phyloP scores from a whole-genome alignment of 495 filamentous ascomycete species.

The Copromyces sp. region DNA sequence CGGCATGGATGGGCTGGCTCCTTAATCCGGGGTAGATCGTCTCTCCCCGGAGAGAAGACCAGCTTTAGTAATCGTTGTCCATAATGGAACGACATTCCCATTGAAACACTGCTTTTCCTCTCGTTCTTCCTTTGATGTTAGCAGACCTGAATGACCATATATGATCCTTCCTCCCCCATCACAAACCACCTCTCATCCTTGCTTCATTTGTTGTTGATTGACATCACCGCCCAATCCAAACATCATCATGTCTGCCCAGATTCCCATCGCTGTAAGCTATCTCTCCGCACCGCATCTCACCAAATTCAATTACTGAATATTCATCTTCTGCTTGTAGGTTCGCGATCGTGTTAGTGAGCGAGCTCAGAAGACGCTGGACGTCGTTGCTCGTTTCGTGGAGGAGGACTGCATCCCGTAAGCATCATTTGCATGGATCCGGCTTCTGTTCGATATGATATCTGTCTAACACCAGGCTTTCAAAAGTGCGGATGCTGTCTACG shows the following conservation, averaged over 20 bases:
- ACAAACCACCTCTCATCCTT: neutral
- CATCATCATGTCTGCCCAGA: slow-evolving; percentile 49
- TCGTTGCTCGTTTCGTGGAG: slow-evolving; percentile 93
- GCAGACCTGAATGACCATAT: neutral
- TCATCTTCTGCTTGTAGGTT: slow-evolving; percentile 24
- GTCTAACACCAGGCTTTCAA: slow-evolving; percentile 6
- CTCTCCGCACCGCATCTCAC: neutral
- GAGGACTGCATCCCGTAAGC: slow-evolving; percentile 79
- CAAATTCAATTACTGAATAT: slow-evolving; percentile 16
- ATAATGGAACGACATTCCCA: neutral
- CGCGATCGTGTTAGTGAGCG: slow-evolving; percentile 61
- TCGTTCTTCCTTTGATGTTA: neutral
- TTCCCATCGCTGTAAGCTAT: slow-evolving; percentile 54
- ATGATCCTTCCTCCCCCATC: neutral
- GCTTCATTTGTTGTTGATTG: neutral
- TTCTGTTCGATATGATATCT: neutral
- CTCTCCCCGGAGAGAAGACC: neutral
- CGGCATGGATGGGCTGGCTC: neutral
- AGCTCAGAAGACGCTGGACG: slow-evolving; percentile 53
- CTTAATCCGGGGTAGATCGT: neutral
- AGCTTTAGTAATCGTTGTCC: neutral
- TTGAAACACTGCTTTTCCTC: neutral
- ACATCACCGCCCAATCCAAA: neutral
- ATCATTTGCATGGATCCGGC: slow-evolving; percentile 11
- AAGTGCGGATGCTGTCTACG: slow-evolving; percentile 63